Base-by-base conservation (phyloP, 1,284 basidiomycete species). In the Sporisorium iseilematis-ciliati region DNA sequence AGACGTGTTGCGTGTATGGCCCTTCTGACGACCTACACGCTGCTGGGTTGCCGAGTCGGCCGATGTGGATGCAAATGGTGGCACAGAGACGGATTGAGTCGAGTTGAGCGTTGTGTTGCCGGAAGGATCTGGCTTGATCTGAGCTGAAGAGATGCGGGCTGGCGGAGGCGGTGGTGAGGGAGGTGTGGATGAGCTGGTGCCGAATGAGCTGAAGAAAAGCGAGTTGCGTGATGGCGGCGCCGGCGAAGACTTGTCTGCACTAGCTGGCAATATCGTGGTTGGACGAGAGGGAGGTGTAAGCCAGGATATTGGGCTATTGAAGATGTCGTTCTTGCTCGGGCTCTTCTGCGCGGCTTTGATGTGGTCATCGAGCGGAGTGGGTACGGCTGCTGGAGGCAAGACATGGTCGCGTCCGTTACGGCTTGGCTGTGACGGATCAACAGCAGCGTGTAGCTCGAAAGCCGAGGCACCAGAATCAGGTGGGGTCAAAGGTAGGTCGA, bases 281-380 rank as follows among this genome's bases (percentile, higher is more conserved):
- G 71, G 35, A 12, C 65, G 60, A 25, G 74, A 65, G 20, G 79
- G 69, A n/a, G 79, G 79, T 5, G 68, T 57, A 12, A 77, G 42
- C 61, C 65, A 65, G 18, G 72, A 33, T 38, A 60, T 59, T 4
- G 73, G 59, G 2, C 65, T 48, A 40, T 73, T 72, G 63, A 81
- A 81, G 60, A 81, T 81, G 53, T 79, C 79, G 25, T 81, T 79
- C 63, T 77, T 77, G 72, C 70, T 74, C 3, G 31, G 50, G 2
- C 41, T 26, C 20, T 61, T 68, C 18, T 51, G 42, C 1, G 57
- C 29, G 1, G 58, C 48, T 31, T 61, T 50, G 45, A 31, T 11
- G 11, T 57, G 48, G 18, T 57, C 53, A 12, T 57, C 41, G 10
- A 26, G 25, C 21, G 53, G 33, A 11, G 57, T 38, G 12, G 35